Evolutionary conservation across 805 yeast genomes (phyloP).

Genomic region (Candida arabinofermentans): DNA sequence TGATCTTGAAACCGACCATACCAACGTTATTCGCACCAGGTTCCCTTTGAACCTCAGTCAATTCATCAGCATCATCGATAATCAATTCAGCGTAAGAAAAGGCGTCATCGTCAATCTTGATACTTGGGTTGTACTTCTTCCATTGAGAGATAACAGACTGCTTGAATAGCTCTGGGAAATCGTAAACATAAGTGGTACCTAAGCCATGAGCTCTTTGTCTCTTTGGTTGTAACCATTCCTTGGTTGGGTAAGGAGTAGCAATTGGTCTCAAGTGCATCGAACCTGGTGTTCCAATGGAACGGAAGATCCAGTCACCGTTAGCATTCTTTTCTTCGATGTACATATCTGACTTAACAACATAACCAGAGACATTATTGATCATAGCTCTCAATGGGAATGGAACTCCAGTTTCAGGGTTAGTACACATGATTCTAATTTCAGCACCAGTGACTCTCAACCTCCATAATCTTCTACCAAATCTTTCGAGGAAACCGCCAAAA

Average conservation of each 20-base stretch:
- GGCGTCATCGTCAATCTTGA: conserved; percentile 68
- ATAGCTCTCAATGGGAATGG: conserved; percentile 96
- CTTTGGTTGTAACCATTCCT: conserved; percentile 97
- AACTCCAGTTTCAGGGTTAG: conserved; percentile 80
- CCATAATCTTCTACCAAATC: conserved; percentile 97
- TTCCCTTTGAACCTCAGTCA: conserved; percentile 89
- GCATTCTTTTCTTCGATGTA: conserved; percentile 92
- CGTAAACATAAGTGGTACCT: conserved; percentile 98
- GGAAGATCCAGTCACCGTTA: conserved; percentile 95
- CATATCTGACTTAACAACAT: conserved; percentile 91
- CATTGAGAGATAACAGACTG: conserved; percentile 86
- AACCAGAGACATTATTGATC: conserved; percentile 94
- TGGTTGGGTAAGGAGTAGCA: conserved; percentile 94
- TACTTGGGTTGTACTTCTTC: conserved; percentile 58
- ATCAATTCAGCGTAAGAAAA: conserved; percentile 81
- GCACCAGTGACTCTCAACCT: conserved; percentile 96
- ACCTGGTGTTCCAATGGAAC: conserved; percentile 91
- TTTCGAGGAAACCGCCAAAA: conserved; percentile 94
- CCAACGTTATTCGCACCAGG: conserved; percentile 96
- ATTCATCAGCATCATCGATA: conserved; percentile 70
- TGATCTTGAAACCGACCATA: conserved; percentile 94
- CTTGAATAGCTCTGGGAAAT: conserved; percentile 97
- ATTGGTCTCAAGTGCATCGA: conserved; percentile 96
- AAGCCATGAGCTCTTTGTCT: conserved; percentile 97
- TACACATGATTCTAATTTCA: conserved; percentile 93